These are phyloP conservation scores for Leccinum longicurvipes DNA, from an alignment of 768 basidiomycete genomes.

Conservation along the genomic window DNA sequence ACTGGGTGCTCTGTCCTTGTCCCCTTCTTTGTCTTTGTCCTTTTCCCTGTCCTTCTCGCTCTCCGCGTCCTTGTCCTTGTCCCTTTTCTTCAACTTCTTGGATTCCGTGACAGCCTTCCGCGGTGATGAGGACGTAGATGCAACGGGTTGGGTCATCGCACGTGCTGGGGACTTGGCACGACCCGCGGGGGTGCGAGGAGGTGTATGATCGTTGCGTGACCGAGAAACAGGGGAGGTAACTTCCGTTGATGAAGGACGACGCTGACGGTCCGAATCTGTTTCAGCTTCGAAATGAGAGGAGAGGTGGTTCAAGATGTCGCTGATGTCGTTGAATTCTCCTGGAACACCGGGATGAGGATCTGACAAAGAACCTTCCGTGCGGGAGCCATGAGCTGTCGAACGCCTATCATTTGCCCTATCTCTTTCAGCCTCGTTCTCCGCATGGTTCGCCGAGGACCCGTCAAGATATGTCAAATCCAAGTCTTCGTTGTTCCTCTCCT, in stretches of 20 bases:
- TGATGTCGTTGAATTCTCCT: conserved; percentile 67
- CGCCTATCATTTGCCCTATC: conserved; percentile 42
- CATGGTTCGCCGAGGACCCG: conserved; percentile 23
- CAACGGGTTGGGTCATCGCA: conserved; percentile 38
- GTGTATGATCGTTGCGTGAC: conserved; percentile 21
- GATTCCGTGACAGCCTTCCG: conserved; percentile 21
- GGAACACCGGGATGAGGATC: conserved; percentile 48
- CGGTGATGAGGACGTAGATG: conserved; percentile 48
- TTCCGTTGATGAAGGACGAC: conserved; percentile 36
- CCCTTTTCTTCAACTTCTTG: conserved; percentile 28
- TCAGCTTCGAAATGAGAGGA: conserved; percentile 66
- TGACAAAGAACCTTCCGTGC: conserved; percentile 33
- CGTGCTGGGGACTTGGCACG: conserved; percentile 34
- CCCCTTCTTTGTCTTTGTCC: conserved; percentile 16
- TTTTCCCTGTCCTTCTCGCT: conserved; percentile 22
- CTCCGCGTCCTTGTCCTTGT: conserved; percentile 30
- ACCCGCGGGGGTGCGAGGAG: conserved; percentile 18
- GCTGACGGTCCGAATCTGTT: conserved; percentile 40
- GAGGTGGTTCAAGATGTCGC: conserved; percentile 73
- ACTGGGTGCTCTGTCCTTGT: conserved; percentile 46
- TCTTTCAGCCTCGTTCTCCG: conserved; percentile 30
- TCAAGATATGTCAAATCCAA: conserved; percentile 55
- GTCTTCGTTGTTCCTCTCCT: conserved; percentile 43
- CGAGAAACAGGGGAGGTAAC: conserved; percentile 31
- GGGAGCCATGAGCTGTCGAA: conserved; percentile 23